Percentiles rank a stretch among this genome's conserved stretches.
phyloP scores from a whole-genome alignment of 768 basidiomycete species.

The Termitomyces sp. region DNA sequence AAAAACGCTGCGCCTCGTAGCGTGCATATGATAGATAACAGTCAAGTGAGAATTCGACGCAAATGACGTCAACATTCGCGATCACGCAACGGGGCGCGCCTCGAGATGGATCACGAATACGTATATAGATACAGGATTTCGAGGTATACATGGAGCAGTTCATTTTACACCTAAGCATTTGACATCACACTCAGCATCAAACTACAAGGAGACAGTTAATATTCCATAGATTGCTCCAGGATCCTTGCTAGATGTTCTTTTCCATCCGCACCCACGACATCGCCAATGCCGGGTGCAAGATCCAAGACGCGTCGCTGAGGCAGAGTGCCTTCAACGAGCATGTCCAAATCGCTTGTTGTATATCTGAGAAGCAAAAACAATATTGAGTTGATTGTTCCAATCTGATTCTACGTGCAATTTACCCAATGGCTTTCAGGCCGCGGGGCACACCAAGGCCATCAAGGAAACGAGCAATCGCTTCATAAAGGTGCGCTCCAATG shows the following conservation, averaged over 20 bases:
- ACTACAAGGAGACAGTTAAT: conserved; percentile 28
- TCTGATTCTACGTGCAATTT: conserved; percentile 10
- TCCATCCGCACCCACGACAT: conserved; percentile 79
- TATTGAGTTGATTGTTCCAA: neutral
- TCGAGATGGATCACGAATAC: neutral
- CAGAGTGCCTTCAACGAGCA: conserved; percentile 85
- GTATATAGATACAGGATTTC: neutral
- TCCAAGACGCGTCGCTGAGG: conserved; percentile 92
- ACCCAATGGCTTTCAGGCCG: conserved; percentile 77
- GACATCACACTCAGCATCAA: conserved; percentile 6
- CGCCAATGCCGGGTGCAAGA: conserved; percentile 85
- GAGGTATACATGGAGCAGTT: neutral
- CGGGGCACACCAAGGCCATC: conserved; percentile 81
- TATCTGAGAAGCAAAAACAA: conserved; percentile 36
- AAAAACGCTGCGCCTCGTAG: conserved; percentile 51
- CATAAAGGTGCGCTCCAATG: conserved; percentile 72
- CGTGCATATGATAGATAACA: conserved; percentile 19
- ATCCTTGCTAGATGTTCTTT: conserved; percentile 76
- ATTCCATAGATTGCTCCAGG: conserved; percentile 74
- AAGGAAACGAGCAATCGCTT: conserved; percentile 85
- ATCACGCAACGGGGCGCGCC: neutral
- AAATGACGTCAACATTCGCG: neutral
- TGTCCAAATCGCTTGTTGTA: conserved; percentile 54
- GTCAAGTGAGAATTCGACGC: neutral
- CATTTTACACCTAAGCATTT: neutral